Evolutionary conservation across 352 stramenopile genomes (phyloP).

Genomic region (Globisporangium nunn): DNA sequence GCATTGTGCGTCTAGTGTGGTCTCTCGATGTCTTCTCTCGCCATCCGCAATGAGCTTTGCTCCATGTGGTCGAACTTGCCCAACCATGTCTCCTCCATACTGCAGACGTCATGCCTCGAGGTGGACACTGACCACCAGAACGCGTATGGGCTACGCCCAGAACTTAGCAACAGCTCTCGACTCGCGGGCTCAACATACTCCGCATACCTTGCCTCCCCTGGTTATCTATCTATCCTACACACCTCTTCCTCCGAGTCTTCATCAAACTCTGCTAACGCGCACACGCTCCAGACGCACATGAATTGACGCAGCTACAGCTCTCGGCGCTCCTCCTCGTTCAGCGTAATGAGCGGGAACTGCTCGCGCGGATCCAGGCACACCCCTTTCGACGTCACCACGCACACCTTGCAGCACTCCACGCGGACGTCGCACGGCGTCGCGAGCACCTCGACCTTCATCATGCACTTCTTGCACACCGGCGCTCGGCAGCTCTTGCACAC

Average conservation of each 20-base stretch:
- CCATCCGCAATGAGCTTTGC: too few species aligned
- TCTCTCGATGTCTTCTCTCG: too few species aligned
- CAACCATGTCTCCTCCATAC: too few species aligned
- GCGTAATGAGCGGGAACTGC: constrained; percentile 25
- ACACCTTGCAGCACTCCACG: constrained; percentile 45
- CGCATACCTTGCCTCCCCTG: too few species aligned
- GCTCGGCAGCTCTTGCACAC: constrained; percentile 33
- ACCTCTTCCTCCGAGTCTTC: background rate
- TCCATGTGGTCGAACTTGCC: too few species aligned
- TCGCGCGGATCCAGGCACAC: constrained; percentile 30
- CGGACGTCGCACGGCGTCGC: constrained; percentile 21
- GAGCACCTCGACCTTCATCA: constrained; percentile 35
- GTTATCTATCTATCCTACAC: too few species aligned
- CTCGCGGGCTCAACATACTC: too few species aligned
- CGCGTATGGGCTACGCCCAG: too few species aligned
- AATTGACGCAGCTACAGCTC: background rate
- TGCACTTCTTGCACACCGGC: constrained; percentile 41
- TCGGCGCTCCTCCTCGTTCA: constrained; percentile 19
- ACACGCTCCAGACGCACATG: background rate
- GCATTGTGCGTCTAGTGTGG: too few species aligned
- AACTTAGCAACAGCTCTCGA: background rate
- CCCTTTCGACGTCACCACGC: constrained; percentile 35
- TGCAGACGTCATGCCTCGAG: too few species aligned
- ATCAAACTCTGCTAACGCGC: too few species aligned
- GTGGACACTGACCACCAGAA: too few species aligned